Evolutionary conservation across 2,329 filamentous ascomycete species (phyloP), one percentile per base, ranked within the genome.

Genomic region (Fusarium fracticaudum): DNA sequence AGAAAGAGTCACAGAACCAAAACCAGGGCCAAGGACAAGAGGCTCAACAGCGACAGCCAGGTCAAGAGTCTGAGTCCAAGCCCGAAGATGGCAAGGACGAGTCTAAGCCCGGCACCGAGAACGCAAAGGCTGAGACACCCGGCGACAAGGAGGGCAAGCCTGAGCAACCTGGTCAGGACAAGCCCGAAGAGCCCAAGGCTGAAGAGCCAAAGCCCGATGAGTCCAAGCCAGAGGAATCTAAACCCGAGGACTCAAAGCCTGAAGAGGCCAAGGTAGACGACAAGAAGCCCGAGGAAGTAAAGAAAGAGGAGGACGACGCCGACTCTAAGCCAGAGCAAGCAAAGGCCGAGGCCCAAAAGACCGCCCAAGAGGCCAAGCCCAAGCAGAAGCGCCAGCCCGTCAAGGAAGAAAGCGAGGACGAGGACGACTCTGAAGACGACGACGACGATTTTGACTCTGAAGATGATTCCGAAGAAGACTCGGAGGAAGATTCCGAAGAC

Each of bases 391-490:
- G 45, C 35, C 62, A 59, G 41, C 51, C 69, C 22, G 24, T 57
- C 22, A 71, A 74, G 44, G 68, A 69, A n/a, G 69, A 72, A 17
- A 74, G 72, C 40, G 74, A 76, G 61, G 43, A 57, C 7, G 73
- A 76, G 15, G 64, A 64, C 5, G 67, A 69, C 5, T 71, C 62
- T 14, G 74, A 77, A 45, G 72, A 65, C 15, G 70, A 64, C 11
- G 72, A 65, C 4, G 69, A 64, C 18, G 74, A 76, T 15, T 73
- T 69, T 31, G 70, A 75, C 41, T 66, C 63, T 33, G 74, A 76
- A 40, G 74, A 76, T 4, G 69, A 75, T 7, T 66, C 65, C 1
- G 72, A 76, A 13, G 69, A 73, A 10, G 73, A 72, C 1, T 65
- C 67, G 0, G 71, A 77, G 20, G 63, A 72, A 14, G 74, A 73